Evolutionary conservation across 352 stramenopile genomes (phyloP).

Genomic region (Phytophthora ramorum): DNA sequence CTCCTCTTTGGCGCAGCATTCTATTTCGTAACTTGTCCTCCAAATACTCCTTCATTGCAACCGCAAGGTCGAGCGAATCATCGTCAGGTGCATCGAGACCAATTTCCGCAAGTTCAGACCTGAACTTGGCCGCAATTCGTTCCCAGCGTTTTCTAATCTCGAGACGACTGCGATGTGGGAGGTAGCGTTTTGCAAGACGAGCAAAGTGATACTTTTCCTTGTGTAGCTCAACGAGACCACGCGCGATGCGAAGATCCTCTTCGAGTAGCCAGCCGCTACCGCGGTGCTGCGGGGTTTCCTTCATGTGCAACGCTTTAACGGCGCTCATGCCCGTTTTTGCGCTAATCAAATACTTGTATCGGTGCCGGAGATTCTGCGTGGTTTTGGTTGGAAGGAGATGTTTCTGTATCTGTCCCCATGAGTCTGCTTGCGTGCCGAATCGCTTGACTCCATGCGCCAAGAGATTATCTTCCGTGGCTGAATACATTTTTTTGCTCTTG

Average conservation of each 20-base stretch:
- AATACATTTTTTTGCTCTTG: conserved; percentile 62
- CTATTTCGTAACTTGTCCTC: conserved; percentile 56
- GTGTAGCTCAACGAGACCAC: conserved; percentile 73
- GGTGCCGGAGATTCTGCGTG: conserved; percentile 51
- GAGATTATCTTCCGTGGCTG: conserved; percentile 64
- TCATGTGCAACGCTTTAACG: conserved; percentile 66
- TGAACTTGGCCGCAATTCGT: conserved; percentile 44
- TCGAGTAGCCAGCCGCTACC: conserved; percentile 72
- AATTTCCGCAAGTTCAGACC: conserved; percentile 33
- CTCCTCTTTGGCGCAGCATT: conserved; percentile 27
- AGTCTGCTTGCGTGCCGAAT: conserved; percentile 52
- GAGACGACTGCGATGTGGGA: conserved; percentile 72
- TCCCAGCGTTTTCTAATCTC: conserved; percentile 80
- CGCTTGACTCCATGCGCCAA: conserved; percentile 75
- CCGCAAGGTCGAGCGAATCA: conserved; percentile 53
- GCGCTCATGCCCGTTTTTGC: conserved; percentile 63
- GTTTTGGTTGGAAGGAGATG: conserved; percentile 74
- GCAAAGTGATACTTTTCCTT: conserved; percentile 72
- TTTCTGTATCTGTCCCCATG: conserved; percentile 69
- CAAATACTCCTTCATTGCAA: conserved; percentile 61
- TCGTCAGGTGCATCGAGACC: conserved; percentile 38
- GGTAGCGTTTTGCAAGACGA: conserved; percentile 55
- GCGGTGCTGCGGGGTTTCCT: conserved; percentile 41
- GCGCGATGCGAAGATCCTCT: conserved; percentile 79
- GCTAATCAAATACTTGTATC: conserved; percentile 77